Conservation (phyloP, 139 green algal species). For the Zygnema cylindricum region DNA sequence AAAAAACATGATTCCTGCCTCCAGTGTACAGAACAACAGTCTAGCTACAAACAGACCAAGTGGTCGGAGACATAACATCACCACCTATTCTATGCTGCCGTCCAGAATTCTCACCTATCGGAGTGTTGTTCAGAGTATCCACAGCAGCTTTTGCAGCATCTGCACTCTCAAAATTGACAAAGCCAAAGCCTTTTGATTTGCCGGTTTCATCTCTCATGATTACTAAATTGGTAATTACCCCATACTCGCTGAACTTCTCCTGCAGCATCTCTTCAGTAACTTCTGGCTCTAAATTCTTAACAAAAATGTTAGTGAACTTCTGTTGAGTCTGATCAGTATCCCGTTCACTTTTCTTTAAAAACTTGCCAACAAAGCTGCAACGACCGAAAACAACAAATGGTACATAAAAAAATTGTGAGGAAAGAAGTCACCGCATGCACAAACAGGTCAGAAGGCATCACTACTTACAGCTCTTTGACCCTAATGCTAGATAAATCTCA, state of each 20-base stretch:
- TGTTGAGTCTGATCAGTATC: conserved; percentile 10
- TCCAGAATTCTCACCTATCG: conserved; percentile 44
- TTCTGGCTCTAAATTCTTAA: conserved; percentile 67
- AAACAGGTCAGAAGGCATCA: too few species aligned
- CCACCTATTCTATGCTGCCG: too few species aligned
- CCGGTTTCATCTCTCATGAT: conserved; percentile 63
- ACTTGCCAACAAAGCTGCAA: conserved; percentile 63
- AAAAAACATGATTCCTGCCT: background rate
- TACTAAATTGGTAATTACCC: conserved; percentile 60
- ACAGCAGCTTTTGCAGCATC: conserved; percentile 61
- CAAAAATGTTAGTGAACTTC: conserved; percentile 72
- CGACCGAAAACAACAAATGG: too few species aligned
- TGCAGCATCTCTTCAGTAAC: conserved; percentile 63
- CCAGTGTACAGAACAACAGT: background rate
- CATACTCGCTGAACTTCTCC: conserved; percentile 58
- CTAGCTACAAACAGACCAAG: background rate
- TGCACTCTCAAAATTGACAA: conserved; percentile 71
- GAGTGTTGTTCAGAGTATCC: conserved; percentile 63
- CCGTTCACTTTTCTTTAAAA: conserved; percentile 64
- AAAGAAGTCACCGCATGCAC: too few species aligned
- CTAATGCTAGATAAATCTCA: background rate
- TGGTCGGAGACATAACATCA: too few species aligned
- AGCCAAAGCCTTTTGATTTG: conserved; percentile 70
- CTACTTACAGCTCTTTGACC: background rate
- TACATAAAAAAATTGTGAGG: too few species aligned